Base-by-base conservation (phyloP, 495 filamentous ascomycete genomes). In the Peziza echinospora region DNA sequence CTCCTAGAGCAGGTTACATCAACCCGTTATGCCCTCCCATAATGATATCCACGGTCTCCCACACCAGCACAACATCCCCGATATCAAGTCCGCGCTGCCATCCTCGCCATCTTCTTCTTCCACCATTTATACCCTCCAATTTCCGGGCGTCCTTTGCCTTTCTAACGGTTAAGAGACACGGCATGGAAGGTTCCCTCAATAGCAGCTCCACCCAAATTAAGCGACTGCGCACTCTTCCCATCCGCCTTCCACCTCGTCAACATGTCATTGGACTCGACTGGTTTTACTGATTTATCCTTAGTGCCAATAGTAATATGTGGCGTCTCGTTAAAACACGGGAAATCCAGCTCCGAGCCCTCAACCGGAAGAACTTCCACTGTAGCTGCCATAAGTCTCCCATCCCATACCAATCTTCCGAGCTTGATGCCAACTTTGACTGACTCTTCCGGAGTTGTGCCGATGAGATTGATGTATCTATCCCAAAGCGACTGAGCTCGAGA, bases 271-370 rank as follows among this genome's bases (percentile, higher is more conserved):
- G 85, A 86, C 66, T 97, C 86, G 65, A 79, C 82, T 1, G 89
- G 89, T 64, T 93, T 93, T 51, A 97, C 73, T 5, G 64, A 54
- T 46, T 66, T 63, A 47, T 70, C 63, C 21, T 72, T 71, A 1
- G 89, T 97, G 2, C 89, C 89, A 16, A 94, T 69, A 1, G 89
- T 96, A 42, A 96, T 69, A 61, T 97, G 89, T 13, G 83, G 72
- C n/a, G 87, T 67, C 23, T 64, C 57, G 58, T 97, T 97, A 10
- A 72, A 69, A 42, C 75, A 87, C 30, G 76, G 64, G 67, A 82
- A 83, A 21, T 22, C 41, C 16, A 11, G 16, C 21, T 21, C 41
- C 22, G 3, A 11, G 19, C 49, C 52, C 37, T 65, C 61, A 30
- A 68, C 64, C 23, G 69, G 47, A 13, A 73, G 49, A 16, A 97